A percentile compares a stretch with the other conserved stretches of the same genome.
phyloP scores from a whole-genome alignment of 2,329 filamentous ascomycete species.

The Sporothrix brunneoviolacea region DNA sequence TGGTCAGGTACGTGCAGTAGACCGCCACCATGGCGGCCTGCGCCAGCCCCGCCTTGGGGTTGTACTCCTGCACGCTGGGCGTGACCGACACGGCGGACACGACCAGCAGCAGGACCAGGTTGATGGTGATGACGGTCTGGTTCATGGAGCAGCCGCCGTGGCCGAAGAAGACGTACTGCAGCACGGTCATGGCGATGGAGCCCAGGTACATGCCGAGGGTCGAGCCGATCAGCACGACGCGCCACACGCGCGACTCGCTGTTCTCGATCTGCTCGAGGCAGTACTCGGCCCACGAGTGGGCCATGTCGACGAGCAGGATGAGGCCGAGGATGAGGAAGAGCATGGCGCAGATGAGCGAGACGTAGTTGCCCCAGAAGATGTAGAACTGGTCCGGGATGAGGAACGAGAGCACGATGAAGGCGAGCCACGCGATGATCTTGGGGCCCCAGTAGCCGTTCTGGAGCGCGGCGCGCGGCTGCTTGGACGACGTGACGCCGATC shows the following conservation, averaged over 20 bases:
- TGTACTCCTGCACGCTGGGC: slow-evolving; percentile 81
- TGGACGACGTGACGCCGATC: slow-evolving; percentile 79
- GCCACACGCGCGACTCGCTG: slow-evolving; percentile 77
- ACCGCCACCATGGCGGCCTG: slow-evolving; percentile 95
- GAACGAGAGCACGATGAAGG: slow-evolving; percentile 83
- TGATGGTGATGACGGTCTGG: slow-evolving; percentile 90
- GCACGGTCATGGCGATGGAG: slow-evolving; percentile 85
- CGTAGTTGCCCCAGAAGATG: slow-evolving; percentile 91
- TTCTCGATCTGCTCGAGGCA: slow-evolving; percentile 91
- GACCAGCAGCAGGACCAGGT: slow-evolving; percentile 73
- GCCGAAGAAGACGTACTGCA: slow-evolving; percentile 98
- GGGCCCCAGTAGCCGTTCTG: slow-evolving; percentile 99
- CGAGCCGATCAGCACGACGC: slow-evolving; percentile 79
- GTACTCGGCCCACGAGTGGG: slow-evolving; percentile 95
- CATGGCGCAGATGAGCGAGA: slow-evolving; percentile 81
- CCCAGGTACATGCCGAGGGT: slow-evolving; percentile 90
- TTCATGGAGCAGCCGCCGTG: slow-evolving; percentile 82
- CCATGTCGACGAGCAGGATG: slow-evolving; percentile 87
- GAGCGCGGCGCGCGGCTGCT: slow-evolving; percentile 76
- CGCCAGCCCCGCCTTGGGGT: slow-evolving; percentile 89
- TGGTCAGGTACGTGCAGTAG: slow-evolving; percentile 97
- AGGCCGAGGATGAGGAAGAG: slow-evolving; percentile 89
- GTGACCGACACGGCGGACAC: slow-evolving; percentile 85
- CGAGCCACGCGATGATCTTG: slow-evolving; percentile 85
- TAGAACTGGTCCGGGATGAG: slow-evolving; percentile 94